These are phyloP conservation scores for Emergomyces orientalis DNA, from an alignment of 2,329 filamentous ascomycete species.

Conservation along the genomic window DNA sequence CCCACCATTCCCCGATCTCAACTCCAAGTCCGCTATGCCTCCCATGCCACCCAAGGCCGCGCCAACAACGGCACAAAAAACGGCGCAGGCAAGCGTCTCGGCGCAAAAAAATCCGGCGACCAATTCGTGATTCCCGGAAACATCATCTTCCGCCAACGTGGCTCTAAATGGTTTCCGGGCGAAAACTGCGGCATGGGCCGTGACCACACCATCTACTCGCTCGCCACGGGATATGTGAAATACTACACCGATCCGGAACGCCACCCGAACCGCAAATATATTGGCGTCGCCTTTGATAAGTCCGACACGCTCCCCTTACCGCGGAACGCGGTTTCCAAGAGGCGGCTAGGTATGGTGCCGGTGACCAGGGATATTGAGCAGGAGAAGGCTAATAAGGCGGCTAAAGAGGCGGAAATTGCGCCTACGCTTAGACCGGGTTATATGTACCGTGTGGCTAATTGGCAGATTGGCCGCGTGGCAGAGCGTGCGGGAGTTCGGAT, in stretches of 20 bases:
- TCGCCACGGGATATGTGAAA: slow-evolving; percentile 79
- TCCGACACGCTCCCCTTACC: slow-evolving; percentile 70
- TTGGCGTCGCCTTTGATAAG: slow-evolving; percentile 82
- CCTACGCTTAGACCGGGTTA: slow-evolving; percentile 46
- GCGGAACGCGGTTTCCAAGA: slow-evolving; percentile 59
- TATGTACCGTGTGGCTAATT: slow-evolving; percentile 57
- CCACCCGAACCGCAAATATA: slow-evolving; percentile 85
- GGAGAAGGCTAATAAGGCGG: slow-evolving; percentile 11
- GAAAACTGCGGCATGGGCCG: slow-evolving; percentile 93
- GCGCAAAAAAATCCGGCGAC: slow-evolving; percentile 86
- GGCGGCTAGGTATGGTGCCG: slow-evolving; percentile 65
- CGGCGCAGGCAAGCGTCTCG: slow-evolving; percentile 74
- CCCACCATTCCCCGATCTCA: slow-evolving; percentile 25
- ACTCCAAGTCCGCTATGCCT: slow-evolving; percentile 49
- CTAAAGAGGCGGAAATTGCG: slow-evolving; percentile 12
- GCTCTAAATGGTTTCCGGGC: slow-evolving; percentile 87
- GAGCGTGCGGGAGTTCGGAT: slow-evolving; percentile 52
- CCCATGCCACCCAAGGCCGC: slow-evolving; percentile 55
- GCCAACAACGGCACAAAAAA: slow-evolving; percentile 59
- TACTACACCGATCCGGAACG: slow-evolving; percentile 83
- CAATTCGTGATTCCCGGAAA: slow-evolving; percentile 92
- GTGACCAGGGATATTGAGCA: slow-evolving; percentile 28
- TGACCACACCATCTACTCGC: slow-evolving; percentile 90
- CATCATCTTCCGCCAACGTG: slow-evolving; percentile 95
- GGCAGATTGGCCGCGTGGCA: slow-evolving; percentile 56